Evolutionary conservation across 2,329 filamentous ascomycete genomes (phyloP), one percentile per base, ranked within the genome.

Genomic region (Diaporthe amygdali): DNA sequence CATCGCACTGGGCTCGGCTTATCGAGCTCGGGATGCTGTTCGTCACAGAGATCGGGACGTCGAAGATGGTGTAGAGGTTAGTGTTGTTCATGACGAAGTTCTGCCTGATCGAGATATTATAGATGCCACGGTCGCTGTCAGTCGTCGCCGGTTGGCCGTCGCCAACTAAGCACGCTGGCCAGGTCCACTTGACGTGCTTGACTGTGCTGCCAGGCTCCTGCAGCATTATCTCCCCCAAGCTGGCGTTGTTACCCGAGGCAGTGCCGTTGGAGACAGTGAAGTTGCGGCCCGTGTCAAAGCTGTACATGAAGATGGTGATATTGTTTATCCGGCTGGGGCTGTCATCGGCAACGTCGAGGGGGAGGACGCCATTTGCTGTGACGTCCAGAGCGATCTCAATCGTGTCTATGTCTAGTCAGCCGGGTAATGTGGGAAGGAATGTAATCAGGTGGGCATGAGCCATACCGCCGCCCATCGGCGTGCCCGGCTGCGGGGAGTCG

Each of bases 101-200:
- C 76, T 94, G 91, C 69, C 91, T 90, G 75, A 94, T 92, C 7
- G 91, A 92, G 76, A 94, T 90, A 76, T 94, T 93, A 78, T 93
- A 93, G 22, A 83, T 81, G 3, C 91, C 91, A 3, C 90, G 84
- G 30, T 86, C 87, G 64, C 86, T 89, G 70, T 82, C 82, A 0
- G 80, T 78, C 4, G 80, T 78, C 1, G 78, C 75, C 32, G 86
- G 83, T 74, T 86, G 79, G 3, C 89, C 89, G 63, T 91, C 82
- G 22, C 91, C 91, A 3, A 90, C 88, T 0, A 94, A 83, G 75
- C 92, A 94, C 71, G 88, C 86, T 0, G 92, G 92, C 91, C 91
- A 94, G 25, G 88, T 83, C 90, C 92, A 94, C 77, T 91, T 91
- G 73, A 93, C 86, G 77, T 94, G 91, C 78, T 94, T 94, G 52